Evolutionary conservation across 2,329 filamentous ascomycete species (phyloP), one percentile per base, ranked within the genome.

Genomic region (Pseudopithomyces maydicus): DNA sequence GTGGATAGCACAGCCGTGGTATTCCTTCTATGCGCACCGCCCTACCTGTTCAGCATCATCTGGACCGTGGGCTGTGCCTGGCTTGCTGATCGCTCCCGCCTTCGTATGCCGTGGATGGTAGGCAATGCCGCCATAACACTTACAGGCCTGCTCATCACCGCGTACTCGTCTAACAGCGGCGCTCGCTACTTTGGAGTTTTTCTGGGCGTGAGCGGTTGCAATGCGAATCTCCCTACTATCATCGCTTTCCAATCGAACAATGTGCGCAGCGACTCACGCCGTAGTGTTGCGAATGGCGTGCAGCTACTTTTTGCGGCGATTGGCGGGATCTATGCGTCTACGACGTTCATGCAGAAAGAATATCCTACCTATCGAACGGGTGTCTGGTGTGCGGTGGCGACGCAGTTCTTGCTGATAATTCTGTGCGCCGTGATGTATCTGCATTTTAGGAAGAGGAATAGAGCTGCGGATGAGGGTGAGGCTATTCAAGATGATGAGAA

Each of bases 1-100:
- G 66, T 66, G 6, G 69, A 66, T 49, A 51, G 53, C 2, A 68
- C 65, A 0, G 71, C 69, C 15, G 46, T 63, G 2, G 65, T 70
- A 0, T 74, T 74, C 48, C 60, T 76, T 4, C 70, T 78, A 11
- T 76, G 69, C 32, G 75, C 76, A 0, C 75, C 74, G 7, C 75
- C 76, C 1, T 74, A 73, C 43, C 52, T 76, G 5, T 69, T 73
- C 42, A 68, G 64, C 26, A 72, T 74, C 22, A 56, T 75, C 39
- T 71, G 70, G 62, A 71, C 69, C 3, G 58, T 74, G n/a, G 58
- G 55, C 2, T 64, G 70, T 14, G 73, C 72, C 3, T 75, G 72
- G 69, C 52, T 74, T 1, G 73, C 69, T 2, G 75, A 77, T 54
- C 65, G 63, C 35, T 56, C 62, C 39, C 68, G 63, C 19, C 20